Evolutionary conservation across 2,329 filamentous ascomycete species (phyloP).

Genomic region (Aspergillus phoenicis): DNA sequence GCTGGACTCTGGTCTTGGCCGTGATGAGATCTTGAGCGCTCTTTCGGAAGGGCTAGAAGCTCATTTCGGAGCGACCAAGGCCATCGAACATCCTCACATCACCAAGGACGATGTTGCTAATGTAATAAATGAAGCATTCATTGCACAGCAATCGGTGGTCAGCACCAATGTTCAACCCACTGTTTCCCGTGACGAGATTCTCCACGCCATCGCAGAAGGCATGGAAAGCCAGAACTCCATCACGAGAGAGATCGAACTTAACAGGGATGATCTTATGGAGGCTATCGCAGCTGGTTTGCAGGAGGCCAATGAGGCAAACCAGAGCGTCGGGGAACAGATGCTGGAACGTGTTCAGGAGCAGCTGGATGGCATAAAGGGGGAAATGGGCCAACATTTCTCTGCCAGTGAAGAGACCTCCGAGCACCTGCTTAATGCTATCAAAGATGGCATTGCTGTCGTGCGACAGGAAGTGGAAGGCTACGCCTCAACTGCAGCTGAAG

Average conservation of each 20-base stretch:
- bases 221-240: conserved; percentile 52
- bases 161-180: conserved; percentile 41
- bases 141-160: conserved; percentile 32
- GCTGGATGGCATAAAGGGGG: conserved; percentile 62
- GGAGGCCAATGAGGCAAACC: conserved; percentile 54
- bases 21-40: conserved; percentile 61
- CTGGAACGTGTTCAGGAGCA: conserved; percentile 61
- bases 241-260: conserved; percentile 62
- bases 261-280: conserved; percentile 58
- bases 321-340: conserved; percentile 60
- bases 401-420: conserved; percentile 81
- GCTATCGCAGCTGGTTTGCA: conserved; percentile 61
- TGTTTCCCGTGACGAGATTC: conserved; percentile 57
- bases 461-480: conserved; percentile 79
- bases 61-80: conserved; percentile 51
- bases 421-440: conserved; percentile 83
- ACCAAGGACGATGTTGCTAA: conserved; percentile 35
- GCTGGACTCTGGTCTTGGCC: conserved; percentile 48
- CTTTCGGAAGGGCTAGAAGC: conserved; percentile 60
- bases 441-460: conserved; percentile 81
- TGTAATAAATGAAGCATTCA: conserved; percentile 37
- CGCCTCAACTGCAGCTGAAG: conserved; percentile 70
- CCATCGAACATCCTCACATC: conserved; percentile 52
- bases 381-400: conserved; percentile 77
- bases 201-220: conserved; percentile 62